A percentile compares a stretch with the other conserved stretches of the same genome.
phyloP scores from a whole-genome alignment of 2,329 filamentous ascomycete species.

The Microcyclosporella mali region DNA sequence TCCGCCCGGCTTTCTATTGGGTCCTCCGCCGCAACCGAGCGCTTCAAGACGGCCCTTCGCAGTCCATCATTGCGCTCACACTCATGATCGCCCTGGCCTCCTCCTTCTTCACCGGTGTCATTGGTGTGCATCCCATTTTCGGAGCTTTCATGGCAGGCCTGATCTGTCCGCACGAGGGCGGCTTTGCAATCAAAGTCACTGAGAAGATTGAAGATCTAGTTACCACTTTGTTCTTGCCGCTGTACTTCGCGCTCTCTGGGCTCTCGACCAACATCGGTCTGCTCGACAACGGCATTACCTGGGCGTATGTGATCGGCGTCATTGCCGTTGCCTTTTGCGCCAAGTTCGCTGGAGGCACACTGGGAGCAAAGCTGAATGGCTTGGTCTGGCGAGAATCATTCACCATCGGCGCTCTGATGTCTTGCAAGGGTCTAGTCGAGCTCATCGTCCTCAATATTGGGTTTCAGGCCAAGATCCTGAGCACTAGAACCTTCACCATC shows the following conservation, averaged over 20 bases:
- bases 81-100: slow-evolving; percentile 71
- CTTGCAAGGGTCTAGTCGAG: slow-evolving; percentile 91
- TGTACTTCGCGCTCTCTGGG: slow-evolving; percentile 91
- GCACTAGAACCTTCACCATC: slow-evolving; percentile 77
- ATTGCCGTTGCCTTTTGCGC: slow-evolving; percentile 74
- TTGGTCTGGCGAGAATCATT: slow-evolving; percentile 87
- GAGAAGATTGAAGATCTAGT: slow-evolving; percentile 94
- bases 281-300: slow-evolving; percentile 71
- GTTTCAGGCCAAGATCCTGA: slow-evolving; percentile 74
- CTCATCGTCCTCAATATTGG: slow-evolving; percentile 90
- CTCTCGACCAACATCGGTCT: slow-evolving; percentile 82
- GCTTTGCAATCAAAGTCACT: slow-evolving; percentile 83
- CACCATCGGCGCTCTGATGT: slow-evolving; percentile 86
- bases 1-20: slow-evolving; percentile 71
- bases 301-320: slow-evolving; percentile 84
- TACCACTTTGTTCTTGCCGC: slow-evolving; percentile 72
- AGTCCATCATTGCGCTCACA: slow-evolving; percentile 76
- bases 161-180: slow-evolving; percentile 83
- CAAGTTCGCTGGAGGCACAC: slow-evolving; percentile 75
- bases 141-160: slow-evolving; percentile 84
- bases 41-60: slow-evolving; percentile 80
- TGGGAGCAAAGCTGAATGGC: slow-evolving; percentile 69
- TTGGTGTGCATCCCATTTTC: slow-evolving; percentile 91
- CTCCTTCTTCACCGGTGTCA: slow-evolving; percentile 81
- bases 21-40: slow-evolving; percentile 67